Conservation (phyloP, 306 rosid species). For the Mimosa pudica region DNA sequence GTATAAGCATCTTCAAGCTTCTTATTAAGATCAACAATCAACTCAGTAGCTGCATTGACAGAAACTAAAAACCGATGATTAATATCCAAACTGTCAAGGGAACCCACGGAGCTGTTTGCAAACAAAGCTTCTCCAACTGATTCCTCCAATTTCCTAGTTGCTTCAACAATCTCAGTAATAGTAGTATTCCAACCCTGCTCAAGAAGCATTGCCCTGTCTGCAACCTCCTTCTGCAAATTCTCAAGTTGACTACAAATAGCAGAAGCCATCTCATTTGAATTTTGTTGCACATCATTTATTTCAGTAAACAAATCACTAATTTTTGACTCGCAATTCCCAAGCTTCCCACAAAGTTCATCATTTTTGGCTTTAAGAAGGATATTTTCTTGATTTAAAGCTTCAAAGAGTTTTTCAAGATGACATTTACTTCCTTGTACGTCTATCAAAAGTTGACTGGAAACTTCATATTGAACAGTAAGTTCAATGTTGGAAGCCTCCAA, state of each 20-base stretch:
- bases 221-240: conserved; percentile 64
- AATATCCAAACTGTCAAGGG: conserved; percentile 41
- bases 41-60: conserved; percentile 58
- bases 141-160: conserved; percentile 65
- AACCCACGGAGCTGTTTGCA: conserved; percentile 31
- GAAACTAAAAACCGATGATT: conserved; percentile 51
- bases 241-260: conserved; percentile 57
- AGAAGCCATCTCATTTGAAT: conserved; percentile 66
- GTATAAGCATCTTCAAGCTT: conserved; percentile 62
- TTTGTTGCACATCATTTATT: conserved; percentile 58
- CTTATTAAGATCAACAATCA: conserved; percentile 64
- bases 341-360: conserved; percentile 56
- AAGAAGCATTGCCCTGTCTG: conserved; percentile 58
- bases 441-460: conserved; percentile 52
- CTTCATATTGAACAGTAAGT: conserved; percentile 74
- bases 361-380: conserved; percentile 52
- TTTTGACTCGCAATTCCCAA: conserved; percentile 60
- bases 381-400: conserved; percentile 59
- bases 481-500: conserved; percentile 74
- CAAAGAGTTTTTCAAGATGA: conserved; percentile 57
- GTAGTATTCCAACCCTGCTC: conserved; percentile 68
- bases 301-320: conserved; percentile 54
- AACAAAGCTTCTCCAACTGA: conserved; percentile 49
- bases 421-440: conserved; percentile 54
- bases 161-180: conserved; percentile 52